phyloP scores from a whole-genome alignment of 1,284 basidiomycete genomes.

The Ceratobasidium papillatum region DNA sequence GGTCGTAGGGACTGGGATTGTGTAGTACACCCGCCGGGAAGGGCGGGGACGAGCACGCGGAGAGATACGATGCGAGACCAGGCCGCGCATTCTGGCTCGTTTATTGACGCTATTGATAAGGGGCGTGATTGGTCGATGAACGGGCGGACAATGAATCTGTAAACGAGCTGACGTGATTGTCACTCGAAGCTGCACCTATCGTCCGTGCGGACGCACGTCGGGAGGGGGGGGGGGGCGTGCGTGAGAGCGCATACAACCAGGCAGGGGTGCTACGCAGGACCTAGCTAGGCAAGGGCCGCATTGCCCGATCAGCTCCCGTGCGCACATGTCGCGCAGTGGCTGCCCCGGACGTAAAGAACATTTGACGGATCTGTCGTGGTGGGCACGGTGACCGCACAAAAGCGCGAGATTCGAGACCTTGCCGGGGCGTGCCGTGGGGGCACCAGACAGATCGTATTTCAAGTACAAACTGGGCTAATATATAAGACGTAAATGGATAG shows the following conservation, averaged over 20 bases:
- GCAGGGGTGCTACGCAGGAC: too few relatives aligned
- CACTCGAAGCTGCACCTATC: background rate
- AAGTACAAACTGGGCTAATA: too few relatives aligned
- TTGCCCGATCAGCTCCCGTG: background rate
- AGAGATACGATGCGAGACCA: conserved; percentile 23
- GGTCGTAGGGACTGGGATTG: background rate
- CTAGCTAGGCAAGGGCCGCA: background rate
- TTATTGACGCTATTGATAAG: background rate
- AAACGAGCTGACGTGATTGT: conserved; percentile 5
- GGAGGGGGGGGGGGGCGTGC: background rate
- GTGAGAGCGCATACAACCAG: background rate
- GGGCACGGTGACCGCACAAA: background rate
- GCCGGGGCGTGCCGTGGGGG: conserved; percentile 14
- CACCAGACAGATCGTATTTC: too few relatives aligned
- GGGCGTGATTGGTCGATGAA: background rate
- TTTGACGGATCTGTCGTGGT: background rate
- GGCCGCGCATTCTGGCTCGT: background rate
- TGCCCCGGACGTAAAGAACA: background rate
- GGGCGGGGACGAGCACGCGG: conserved; percentile 5
- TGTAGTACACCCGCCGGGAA: too few relatives aligned
- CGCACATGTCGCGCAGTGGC: conserved; percentile 6
- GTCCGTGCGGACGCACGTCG: background rate
- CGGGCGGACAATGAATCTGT: conserved; percentile 27
- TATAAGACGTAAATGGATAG: background rate
- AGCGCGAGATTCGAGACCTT: conserved; percentile 17